Percentiles rank a stretch among this genome's conserved stretches.
Conservation (phyloP, 2,329 filamentous ascomycete genomes). For the Nigrospora sphaerica region DNA sequence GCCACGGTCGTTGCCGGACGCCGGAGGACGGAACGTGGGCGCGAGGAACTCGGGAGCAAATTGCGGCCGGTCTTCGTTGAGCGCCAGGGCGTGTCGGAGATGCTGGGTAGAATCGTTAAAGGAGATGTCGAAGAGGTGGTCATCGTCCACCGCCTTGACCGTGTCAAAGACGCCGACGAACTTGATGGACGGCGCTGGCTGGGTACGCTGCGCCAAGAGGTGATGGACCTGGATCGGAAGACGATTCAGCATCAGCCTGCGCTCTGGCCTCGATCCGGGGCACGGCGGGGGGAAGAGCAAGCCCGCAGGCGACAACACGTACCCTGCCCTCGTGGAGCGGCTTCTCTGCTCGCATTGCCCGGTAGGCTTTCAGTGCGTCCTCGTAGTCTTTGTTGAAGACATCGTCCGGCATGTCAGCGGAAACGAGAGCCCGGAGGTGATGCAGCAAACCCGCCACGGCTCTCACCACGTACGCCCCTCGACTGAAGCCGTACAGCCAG, state of each 20-base stretch:
- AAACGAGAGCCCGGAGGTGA: slow-evolving; percentile 20
- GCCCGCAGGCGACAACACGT: too few relatives aligned
- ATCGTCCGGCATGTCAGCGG: slow-evolving; percentile 9
- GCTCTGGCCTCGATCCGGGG: too few relatives aligned
- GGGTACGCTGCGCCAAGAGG: too few relatives aligned
- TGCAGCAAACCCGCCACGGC: slow-evolving; percentile 30
- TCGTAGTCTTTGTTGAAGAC: neutral
- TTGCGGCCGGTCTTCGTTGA: slow-evolving; percentile 26
- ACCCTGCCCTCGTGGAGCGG: neutral
- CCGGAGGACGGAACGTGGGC: slow-evolving; percentile 5
- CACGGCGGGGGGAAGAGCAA: too few relatives aligned
- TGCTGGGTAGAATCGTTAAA: slow-evolving; percentile 13
- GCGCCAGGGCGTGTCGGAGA: slow-evolving; percentile 28
- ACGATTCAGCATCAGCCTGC: too few relatives aligned
- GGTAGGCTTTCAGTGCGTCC: too few relatives aligned
- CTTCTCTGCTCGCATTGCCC: neutral
- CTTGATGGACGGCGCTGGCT: too few relatives aligned
- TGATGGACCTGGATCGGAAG: too few relatives aligned
- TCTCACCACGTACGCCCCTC: slow-evolving; percentile 30
- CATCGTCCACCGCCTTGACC: too few relatives aligned
- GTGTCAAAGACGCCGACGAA: too few relatives aligned
- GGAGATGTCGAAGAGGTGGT: too few relatives aligned
- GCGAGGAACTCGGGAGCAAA: slow-evolving; percentile 15
- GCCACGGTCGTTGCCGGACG: slow-evolving; percentile 3
- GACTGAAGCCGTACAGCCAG: slow-evolving; percentile 31